These are phyloP conservation scores for Tuber calosporum DNA, from an alignment of 495 filamentous ascomycete genomes.

Conservation along the genomic window DNA sequence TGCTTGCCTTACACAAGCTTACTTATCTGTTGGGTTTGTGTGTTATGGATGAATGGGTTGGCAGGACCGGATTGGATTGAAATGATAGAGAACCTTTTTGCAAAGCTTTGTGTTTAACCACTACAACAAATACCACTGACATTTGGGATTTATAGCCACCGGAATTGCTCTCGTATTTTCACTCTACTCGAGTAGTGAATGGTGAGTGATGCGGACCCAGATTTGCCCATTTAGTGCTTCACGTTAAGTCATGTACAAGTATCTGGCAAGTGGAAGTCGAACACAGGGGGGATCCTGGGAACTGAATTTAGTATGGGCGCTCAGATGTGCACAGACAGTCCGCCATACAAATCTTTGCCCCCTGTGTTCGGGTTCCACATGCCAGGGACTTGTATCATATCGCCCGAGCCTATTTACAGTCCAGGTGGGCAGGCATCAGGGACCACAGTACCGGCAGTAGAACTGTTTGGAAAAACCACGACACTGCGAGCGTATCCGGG, in stretches of 20 bases:
- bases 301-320: too few species aligned
- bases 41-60: background rate
- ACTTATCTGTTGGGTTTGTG: background rate
- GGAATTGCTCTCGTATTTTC: background rate
- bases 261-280: too few species aligned
- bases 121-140: background rate
- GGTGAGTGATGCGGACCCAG: background rate
- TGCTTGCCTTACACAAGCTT: background rate
- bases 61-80: background rate
- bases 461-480: background rate
- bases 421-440: background rate
- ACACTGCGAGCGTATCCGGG: too few species aligned
- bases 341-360: too few species aligned
- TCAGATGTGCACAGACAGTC: too few species aligned
- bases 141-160: background rate
- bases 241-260: background rate
- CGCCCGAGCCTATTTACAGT: background rate
- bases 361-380: too few species aligned
- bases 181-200: too few species aligned
- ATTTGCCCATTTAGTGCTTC: background rate
- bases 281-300: too few species aligned
- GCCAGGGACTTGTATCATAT: too few species aligned
- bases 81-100: background rate
- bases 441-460: background rate
- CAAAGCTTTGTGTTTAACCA: background rate